phyloP scores from a whole-genome alignment of 2,329 filamentous ascomycete genomes.

The Epichloe uncinata region DNA sequence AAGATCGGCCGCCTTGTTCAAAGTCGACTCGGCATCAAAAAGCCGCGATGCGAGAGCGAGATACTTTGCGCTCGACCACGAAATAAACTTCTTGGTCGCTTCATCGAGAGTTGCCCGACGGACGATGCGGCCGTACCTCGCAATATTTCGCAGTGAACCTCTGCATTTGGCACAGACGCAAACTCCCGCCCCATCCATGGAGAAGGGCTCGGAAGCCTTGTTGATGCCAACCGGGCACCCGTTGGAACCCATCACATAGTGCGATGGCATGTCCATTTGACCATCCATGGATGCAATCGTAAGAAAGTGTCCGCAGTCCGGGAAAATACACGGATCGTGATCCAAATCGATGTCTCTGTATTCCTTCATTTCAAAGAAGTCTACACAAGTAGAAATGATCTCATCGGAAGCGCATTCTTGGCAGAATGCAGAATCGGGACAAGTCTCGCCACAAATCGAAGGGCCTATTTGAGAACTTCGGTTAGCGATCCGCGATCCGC shows the following conservation, averaged over 20 bases:
- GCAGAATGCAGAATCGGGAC: conserved; percentile 39
- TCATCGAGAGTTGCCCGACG: conserved; percentile 48
- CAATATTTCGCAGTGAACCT: conserved; percentile 41
- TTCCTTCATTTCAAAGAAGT: conserved; percentile 38
- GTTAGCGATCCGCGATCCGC: no score
- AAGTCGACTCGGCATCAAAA: conserved; percentile 4
- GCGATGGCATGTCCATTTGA: conserved; percentile 37
- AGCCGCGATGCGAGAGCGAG: conserved; percentile 4
- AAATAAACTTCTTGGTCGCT: conserved; percentile 50
- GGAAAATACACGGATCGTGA: conserved; percentile 47
- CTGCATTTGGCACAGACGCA: conserved; percentile 47
- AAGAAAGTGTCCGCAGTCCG: conserved; percentile 49
- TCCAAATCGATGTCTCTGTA: conserved; percentile 47
- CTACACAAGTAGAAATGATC: conserved; percentile 35
- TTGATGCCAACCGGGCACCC: conserved; percentile 21
- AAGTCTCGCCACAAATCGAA: conserved; percentile 50
- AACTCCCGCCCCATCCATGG: conserved; percentile 26
- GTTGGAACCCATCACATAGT: conserved; percentile 31
- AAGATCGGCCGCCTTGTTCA: conserved; percentile 1
- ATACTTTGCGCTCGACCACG: conserved; percentile 29
- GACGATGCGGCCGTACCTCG: conserved; percentile 49
- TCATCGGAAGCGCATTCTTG: conserved; percentile 37
- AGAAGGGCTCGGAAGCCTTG: conserved; percentile 32
- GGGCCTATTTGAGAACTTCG: conserved; percentile 21
- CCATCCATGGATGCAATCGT: conserved; percentile 48